Evolutionary conservation across 2,329 filamentous ascomycete genomes (phyloP).

Genomic region (Elsinoe necatrix): DNA sequence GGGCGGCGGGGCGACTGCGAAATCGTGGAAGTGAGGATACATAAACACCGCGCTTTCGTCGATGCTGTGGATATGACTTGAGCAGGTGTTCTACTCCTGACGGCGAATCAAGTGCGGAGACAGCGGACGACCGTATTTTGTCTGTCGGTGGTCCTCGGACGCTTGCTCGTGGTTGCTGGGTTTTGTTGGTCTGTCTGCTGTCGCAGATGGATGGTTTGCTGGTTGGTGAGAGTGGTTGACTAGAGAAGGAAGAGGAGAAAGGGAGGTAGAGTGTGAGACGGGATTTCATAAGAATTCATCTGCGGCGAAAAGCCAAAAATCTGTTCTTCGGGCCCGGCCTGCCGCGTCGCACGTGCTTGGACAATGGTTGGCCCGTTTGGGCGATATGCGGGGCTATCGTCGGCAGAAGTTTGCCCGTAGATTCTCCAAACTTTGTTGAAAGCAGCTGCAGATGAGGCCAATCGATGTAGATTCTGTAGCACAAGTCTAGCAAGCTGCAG

Average conservation of each 20-base stretch:
- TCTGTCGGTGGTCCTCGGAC: conserved; percentile 7
- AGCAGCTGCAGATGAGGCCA: not conserved
- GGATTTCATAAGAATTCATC: not conserved
- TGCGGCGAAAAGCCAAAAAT: conserved; percentile 3
- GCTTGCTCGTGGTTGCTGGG: not conserved
- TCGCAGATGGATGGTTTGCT: conserved; percentile 8
- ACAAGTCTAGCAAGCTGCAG: not conserved
- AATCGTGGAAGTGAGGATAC: conserved; percentile 95
- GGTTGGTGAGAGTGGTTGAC: not conserved
- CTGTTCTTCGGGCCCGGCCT: not conserved
- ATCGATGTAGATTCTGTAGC: not conserved
- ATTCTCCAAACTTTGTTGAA: not conserved
- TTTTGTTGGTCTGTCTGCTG: not conserved
- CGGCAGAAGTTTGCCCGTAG: conserved; percentile 5
- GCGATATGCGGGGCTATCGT: not conserved
- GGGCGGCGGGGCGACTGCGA: conserved; percentile 86
- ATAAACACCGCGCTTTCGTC: conserved; percentile 57
- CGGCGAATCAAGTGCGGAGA: conserved; percentile 3
- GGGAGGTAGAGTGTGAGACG: not conserved
- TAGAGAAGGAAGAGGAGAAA: not conserved
- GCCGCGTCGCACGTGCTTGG: conserved; percentile 11
- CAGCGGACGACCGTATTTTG: conserved; percentile 13
- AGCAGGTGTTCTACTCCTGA: conserved; percentile 7
- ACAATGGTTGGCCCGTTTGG: not conserved
- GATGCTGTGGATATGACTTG: conserved; percentile 8